These are phyloP conservation scores for Pulveroboletus sp. DNA, from an alignment of 768 basidiomycete species.

Conservation along the genomic window DNA sequence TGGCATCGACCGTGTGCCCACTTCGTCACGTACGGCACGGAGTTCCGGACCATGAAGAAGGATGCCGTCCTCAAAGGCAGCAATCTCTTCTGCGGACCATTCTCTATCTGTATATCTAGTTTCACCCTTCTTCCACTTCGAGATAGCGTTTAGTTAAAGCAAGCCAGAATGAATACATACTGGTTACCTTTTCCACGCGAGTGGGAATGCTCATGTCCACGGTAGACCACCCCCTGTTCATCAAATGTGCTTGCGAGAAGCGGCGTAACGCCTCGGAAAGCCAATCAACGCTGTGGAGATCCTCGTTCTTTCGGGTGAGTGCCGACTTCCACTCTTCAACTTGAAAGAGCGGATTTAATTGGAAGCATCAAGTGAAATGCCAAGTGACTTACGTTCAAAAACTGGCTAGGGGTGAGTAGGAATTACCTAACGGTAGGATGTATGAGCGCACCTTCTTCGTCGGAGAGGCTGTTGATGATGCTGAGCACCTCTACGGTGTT, in stretches of 20 bases:
- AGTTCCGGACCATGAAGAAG: conserved; percentile 75
- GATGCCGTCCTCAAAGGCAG: conserved; percentile 77
- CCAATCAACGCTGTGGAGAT: conserved; percentile 74
- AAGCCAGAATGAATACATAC: conserved; percentile 2
- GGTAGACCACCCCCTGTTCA: conserved; percentile 52
- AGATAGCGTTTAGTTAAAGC: conserved; percentile 8
- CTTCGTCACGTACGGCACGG: conserved; percentile 71
- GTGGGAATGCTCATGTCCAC: conserved; percentile 62
- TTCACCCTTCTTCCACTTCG: conserved; percentile 73
- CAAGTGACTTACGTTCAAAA: conserved; percentile 48
- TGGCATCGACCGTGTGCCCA: conserved; percentile 62
- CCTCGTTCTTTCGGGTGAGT: conserved; percentile 50
- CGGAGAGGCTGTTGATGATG: conserved; percentile 59
- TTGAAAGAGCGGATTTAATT: conserved; percentile 26
- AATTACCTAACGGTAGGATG: conserved; percentile 15
- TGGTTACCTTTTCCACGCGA: conserved; percentile 62
- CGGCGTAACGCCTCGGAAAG: conserved; percentile 72
- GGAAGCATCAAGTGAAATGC: not conserved
- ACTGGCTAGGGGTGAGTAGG: conserved; percentile 37
- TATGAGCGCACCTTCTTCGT: conserved; percentile 59
- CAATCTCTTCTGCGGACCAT: conserved; percentile 68
- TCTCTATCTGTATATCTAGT: conserved; percentile 64
- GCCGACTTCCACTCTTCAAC: conserved; percentile 65
- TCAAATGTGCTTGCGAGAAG: conserved; percentile 65
- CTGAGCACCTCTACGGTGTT: conserved; percentile 73